Conservation (phyloP, 108 stramenopile genomes). For the Skeletonema menzelii region DNA sequence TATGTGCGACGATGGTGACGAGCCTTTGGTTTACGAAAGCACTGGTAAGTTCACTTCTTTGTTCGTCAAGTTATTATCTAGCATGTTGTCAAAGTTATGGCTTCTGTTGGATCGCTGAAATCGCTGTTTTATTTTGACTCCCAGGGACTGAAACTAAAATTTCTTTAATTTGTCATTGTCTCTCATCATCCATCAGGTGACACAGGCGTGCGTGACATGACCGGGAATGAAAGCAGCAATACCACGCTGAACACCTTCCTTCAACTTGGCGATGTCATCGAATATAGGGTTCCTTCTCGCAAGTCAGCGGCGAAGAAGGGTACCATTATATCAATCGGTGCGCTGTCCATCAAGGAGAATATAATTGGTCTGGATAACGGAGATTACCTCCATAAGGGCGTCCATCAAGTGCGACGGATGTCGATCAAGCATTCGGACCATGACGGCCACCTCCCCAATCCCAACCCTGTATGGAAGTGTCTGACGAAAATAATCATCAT, state of each 20-base stretch:
- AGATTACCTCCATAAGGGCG: background rate
- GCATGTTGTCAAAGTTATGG: no score
- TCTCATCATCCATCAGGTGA: background rate
- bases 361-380: background rate
- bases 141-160: no score
- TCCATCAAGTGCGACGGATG: background rate
- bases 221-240: background rate
- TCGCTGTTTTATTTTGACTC: no score
- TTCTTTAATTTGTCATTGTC: no score
- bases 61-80: no score
- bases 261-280: background rate
- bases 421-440: background rate
- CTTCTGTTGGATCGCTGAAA: no score
- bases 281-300: background rate
- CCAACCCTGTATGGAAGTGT: background rate
- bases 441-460: background rate
- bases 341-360: background rate
- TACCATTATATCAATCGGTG: background rate
- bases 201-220: no score
- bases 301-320: background rate
- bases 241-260: background rate
- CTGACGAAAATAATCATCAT: background rate
- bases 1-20: background rate
- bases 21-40: background rate
- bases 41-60: background rate